phyloP scores from a whole-genome alignment of 495 filamentous ascomycete species.

The Extremus antarcticus region DNA sequence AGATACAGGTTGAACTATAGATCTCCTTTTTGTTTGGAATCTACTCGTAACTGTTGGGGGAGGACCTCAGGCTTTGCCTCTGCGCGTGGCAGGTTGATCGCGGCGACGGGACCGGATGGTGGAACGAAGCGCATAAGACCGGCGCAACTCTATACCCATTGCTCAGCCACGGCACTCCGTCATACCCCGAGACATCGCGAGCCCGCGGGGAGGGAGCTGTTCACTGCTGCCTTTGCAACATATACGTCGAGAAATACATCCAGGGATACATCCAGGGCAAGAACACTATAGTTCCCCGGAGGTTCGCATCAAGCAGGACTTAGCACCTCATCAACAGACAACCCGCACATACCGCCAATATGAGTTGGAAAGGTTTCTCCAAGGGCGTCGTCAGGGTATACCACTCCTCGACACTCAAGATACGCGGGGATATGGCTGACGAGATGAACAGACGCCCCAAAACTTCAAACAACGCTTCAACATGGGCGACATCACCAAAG shows the following conservation, averaged over 20 bases:
- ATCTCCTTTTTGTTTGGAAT: no score
- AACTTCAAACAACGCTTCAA: slow-evolving; percentile 85
- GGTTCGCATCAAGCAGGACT: no score
- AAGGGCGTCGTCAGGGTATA: slow-evolving; percentile 71
- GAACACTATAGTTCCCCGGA: background rate
- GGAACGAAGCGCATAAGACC: background rate
- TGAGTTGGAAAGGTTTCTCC: slow-evolving; percentile 96
- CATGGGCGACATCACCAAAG: slow-evolving; percentile 85
- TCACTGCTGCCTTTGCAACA: background rate
- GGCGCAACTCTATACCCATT: background rate
- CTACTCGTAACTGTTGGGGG: no score
- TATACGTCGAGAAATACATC: background rate
- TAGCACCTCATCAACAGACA: no score
- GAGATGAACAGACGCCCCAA: slow-evolving; percentile 62
- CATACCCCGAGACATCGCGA: background rate
- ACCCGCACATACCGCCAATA: slow-evolving; percentile 29
- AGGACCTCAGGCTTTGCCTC: no score
- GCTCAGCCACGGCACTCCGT: background rate
- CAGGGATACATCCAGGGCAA: background rate
- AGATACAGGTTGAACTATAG: no score
- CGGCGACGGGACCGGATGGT: no score
- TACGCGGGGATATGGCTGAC: background rate
- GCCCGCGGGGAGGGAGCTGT: background rate
- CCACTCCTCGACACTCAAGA: background rate
- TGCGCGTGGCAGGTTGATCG: no score